phyloP scores from a whole-genome alignment of 179 eudicot genomes.

The Patellifolia procumbens region DNA sequence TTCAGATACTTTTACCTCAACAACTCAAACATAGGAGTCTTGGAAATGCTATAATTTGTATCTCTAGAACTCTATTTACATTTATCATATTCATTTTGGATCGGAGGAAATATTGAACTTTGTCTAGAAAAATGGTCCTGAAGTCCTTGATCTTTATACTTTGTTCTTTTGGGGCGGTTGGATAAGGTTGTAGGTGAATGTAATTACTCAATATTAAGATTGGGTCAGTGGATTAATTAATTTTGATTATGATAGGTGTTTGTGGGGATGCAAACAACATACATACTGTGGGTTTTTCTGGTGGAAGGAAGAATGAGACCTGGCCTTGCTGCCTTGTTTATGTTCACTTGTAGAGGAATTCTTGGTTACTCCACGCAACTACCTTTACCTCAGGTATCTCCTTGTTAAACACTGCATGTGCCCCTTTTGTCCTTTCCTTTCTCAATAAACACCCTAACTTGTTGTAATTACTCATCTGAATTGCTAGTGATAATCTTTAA shows the following conservation, averaged over 20 bases:
- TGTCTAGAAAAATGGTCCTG: constrained; percentile 3
- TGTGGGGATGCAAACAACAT: constrained; percentile 84
- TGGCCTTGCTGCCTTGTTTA: constrained; percentile 77
- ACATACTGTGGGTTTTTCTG: constrained; percentile 80
- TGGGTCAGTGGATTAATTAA: constrained; percentile 1
- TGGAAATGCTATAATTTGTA: background rate
- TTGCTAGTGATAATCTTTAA: background rate
- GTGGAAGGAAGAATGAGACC: constrained; percentile 90
- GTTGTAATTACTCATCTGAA: background rate
- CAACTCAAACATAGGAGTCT: background rate
- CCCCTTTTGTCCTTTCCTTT: background rate
- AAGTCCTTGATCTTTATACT: background rate
- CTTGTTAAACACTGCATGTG: background rate
- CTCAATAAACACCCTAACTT: too few species aligned
- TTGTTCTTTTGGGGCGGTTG: background rate
- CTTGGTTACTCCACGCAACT: constrained; percentile 95
- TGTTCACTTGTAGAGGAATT: constrained; percentile 91
- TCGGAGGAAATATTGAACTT: background rate
- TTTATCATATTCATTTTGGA: background rate
- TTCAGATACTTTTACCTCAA: background rate
- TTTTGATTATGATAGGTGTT: constrained; percentile 51
- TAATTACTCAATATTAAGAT: background rate
- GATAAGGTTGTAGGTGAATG: background rate
- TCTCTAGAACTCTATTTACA: background rate
- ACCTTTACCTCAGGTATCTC: constrained; percentile 90